A percentile compares a stretch with the other conserved stretches of the same genome.
Conservation (phyloP, 2,329 filamentous ascomycete species). For the Thielaviopsis punctulata region DNA sequence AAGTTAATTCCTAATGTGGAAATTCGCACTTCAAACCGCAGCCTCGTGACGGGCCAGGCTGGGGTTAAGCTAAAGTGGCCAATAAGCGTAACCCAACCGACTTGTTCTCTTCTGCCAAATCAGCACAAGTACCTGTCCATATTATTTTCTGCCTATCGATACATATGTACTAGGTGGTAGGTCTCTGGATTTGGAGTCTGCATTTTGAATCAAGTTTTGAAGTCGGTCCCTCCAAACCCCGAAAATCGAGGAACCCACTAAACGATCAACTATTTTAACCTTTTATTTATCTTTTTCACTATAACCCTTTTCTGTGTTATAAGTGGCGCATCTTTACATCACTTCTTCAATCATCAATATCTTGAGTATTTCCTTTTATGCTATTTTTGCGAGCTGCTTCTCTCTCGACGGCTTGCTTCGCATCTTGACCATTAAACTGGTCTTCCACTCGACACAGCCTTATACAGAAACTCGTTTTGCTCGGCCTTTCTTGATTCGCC, state of each 20-base stretch:
- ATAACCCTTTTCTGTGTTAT: no score
- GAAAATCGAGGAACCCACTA: not conserved
- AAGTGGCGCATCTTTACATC: not conserved
- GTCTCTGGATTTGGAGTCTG: not conserved
- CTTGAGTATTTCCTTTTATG: not conserved
- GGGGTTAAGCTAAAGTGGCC: not conserved
- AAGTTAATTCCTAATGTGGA: not conserved
- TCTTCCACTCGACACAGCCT: not conserved
- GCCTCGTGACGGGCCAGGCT: slow-evolving; percentile 6
- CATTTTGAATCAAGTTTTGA: not conserved
- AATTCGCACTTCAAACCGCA: slow-evolving; percentile 1
- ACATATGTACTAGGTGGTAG: not conserved
- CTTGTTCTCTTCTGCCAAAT: not conserved
- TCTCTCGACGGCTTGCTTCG: not conserved
- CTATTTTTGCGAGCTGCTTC: not conserved
- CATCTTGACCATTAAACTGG: not conserved
- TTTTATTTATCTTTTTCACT: not conserved
- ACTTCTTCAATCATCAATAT: not conserved
- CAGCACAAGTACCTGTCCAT: not conserved
- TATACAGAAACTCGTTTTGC: not conserved
- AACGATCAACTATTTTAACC: not conserved
- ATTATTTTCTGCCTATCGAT: not conserved
- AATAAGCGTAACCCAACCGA: not conserved
- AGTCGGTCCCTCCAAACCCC: not conserved
- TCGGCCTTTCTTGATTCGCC: not conserved